These are phyloP conservation scores for Hemerocallis citrina DNA, from an alignment of 106 monocot genomes.

Conservation along the genomic window DNA sequence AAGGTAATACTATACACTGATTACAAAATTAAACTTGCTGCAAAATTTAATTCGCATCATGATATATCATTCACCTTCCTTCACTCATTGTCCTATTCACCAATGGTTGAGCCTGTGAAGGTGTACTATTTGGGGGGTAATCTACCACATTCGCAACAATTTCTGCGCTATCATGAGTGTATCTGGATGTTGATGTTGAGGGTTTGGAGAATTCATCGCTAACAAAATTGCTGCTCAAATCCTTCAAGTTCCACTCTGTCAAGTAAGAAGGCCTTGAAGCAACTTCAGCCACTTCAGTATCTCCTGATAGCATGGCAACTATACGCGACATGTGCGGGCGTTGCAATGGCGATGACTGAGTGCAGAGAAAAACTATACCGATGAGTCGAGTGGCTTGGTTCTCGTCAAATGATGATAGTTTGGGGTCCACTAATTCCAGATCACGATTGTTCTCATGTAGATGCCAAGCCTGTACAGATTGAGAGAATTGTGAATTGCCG, in stretches of 20 bases:
- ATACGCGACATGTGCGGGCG: conserved; percentile 83
- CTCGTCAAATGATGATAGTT: conserved; percentile 21
- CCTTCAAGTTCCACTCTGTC: conserved; percentile 69
- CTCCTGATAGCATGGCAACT: conserved; percentile 83
- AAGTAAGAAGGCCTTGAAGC: conserved; percentile 56
- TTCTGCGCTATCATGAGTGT: conserved; percentile 8
- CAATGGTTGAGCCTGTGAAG: conserved; percentile 4
- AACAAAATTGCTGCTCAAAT: conserved; percentile 21
- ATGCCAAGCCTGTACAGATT: conserved; percentile 47
- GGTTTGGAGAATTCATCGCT: conserved; percentile 12
- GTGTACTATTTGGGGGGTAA: background rate
- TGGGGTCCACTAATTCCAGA: conserved; percentile 55
- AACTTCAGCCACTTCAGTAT: conserved; percentile 46
- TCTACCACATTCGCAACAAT: background rate
- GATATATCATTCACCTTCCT: too few relatives aligned
- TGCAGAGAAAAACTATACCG: conserved; percentile 72
- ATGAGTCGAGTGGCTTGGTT: conserved; percentile 42
- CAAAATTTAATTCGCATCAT: too few relatives aligned
- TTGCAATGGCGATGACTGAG: conserved; percentile 48
- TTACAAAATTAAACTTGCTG: too few relatives aligned
- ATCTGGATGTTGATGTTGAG: background rate
- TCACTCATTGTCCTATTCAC: background rate
- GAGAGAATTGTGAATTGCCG: too few relatives aligned
- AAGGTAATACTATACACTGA: too few relatives aligned
- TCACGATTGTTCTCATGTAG: conserved; percentile 44